Evolutionary conservation across 1,284 basidiomycete genomes (phyloP).

Genomic region (Trichosporon coremiiforme): DNA sequence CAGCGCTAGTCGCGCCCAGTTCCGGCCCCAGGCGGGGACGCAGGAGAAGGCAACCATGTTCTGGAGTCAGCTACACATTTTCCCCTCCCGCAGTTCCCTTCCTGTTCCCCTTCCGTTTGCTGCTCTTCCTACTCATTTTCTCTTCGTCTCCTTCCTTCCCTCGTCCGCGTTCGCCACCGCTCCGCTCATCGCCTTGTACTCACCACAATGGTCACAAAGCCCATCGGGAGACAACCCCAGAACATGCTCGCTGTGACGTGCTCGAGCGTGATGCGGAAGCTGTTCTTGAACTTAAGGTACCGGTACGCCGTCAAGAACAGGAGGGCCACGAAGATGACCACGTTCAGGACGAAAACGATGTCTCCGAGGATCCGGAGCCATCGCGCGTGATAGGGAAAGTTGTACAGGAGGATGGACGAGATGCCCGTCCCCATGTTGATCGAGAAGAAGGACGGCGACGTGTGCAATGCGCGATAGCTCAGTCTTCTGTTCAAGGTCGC

Average conservation of each 20-base stretch:
- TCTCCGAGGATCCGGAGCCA: slow-evolving; percentile 55
- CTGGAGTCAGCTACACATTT: slow-evolving; percentile 34
- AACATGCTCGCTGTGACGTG: slow-evolving; percentile 70
- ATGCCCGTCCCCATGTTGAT: slow-evolving; percentile 60
- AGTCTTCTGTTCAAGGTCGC: background rate
- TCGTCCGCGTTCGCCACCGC: too few relatives aligned
- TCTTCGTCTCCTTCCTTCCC: too few relatives aligned
- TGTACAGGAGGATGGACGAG: slow-evolving; percentile 56
- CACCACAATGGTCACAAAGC: slow-evolving; percentile 65
- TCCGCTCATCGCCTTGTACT: slow-evolving; percentile 35
- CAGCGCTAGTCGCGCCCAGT: slow-evolving; percentile 67
- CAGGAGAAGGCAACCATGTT: slow-evolving; percentile 59
- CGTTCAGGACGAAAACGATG: slow-evolving; percentile 68
- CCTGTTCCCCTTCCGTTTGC: too few relatives aligned
- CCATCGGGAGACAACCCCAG: slow-evolving; percentile 72
- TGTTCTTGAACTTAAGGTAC: slow-evolving; percentile 63
- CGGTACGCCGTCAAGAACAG: slow-evolving; percentile 59
- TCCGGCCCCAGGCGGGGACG: slow-evolving; percentile 58
- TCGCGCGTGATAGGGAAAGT: slow-evolving; percentile 57
- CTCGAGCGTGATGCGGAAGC: slow-evolving; percentile 63
- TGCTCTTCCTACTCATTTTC: too few relatives aligned
- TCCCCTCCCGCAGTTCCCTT: too few relatives aligned
- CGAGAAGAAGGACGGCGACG: slow-evolving; percentile 40
- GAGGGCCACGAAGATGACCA: slow-evolving; percentile 67
- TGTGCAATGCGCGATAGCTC: slow-evolving; percentile 33